Percentiles rank a stretch among this genome's conserved stretches.
Evolutionary conservation across 176 grass and related monocot species (phyloP).

Genomic region (Avena atlantica): DNA sequence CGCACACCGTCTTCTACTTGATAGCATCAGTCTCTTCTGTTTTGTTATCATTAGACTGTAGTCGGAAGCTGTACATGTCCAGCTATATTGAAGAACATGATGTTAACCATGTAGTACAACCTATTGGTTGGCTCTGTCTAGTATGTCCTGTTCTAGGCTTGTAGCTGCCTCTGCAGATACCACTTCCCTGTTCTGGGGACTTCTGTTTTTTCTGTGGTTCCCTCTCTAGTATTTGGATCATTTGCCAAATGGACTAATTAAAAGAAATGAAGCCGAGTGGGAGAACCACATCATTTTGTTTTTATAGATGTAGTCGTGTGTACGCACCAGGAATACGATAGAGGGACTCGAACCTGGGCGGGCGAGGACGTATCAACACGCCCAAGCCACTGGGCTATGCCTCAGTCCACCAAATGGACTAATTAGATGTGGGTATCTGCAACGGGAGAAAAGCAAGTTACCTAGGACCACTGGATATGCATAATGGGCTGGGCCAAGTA

Average conservation of each 20-base stretch:
- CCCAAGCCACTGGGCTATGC: too few relatives aligned
- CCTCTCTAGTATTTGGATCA: conserved; percentile 1
- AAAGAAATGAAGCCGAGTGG: too few relatives aligned
- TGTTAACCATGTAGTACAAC: background rate
- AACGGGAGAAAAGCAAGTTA: conserved; percentile 15
- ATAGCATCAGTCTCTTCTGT: conserved; percentile 11
- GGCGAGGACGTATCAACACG: too few relatives aligned
- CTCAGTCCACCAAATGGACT: background rate
- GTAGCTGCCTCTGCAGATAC: conserved; percentile 9
- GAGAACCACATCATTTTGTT: too few relatives aligned
- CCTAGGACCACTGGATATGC: conserved; percentile 14
- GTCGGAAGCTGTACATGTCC: background rate
- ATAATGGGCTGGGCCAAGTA: conserved; percentile 22
- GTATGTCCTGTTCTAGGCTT: background rate
- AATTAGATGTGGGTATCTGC: conserved; percentile 3
- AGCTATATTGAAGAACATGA: conserved; percentile 10
- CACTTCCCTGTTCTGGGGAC: background rate
- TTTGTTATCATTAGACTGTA: background rate
- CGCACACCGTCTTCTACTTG: conserved; percentile 4
- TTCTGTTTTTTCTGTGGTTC: background rate
- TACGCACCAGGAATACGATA: too few relatives aligned
- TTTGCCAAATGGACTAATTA: conserved; percentile 35
- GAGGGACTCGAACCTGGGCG: too few relatives aligned
- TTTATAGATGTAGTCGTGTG: too few relatives aligned
- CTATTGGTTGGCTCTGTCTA: background rate